A percentile compares a stretch with the other conserved stretches of the same genome.
Conservation (phyloP, 352 stramenopile species). For the Plasmopara muralis region DNA sequence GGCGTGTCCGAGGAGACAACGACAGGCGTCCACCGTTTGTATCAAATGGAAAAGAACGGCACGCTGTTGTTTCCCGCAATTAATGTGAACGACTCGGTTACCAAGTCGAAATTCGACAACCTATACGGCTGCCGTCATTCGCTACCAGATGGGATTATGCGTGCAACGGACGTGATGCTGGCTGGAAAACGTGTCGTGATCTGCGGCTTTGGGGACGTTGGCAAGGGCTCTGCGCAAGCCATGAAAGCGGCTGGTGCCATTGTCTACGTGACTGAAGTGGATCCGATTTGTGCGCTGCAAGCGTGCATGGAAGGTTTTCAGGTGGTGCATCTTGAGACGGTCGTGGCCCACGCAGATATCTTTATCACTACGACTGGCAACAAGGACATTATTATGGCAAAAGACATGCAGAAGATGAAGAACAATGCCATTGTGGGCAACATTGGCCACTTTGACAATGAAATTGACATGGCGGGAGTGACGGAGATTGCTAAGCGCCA, state of each 20-base stretch:
- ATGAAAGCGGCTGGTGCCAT: constrained; percentile 96
- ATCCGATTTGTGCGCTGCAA: constrained; percentile 98
- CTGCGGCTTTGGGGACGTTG: constrained; percentile 97
- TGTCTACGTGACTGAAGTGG: constrained; percentile 97
- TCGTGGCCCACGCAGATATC: constrained; percentile 91
- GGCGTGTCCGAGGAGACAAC: constrained; percentile 99
- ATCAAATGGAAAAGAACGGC: constrained; percentile 97
- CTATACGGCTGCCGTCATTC: constrained; percentile 99
- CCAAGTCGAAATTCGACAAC: constrained; percentile 99
- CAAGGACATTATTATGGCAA: constrained; percentile 98
- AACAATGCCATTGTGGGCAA: constrained; percentile 99
- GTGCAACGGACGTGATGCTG: constrained; percentile 98
- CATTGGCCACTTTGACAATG: constrained; percentile 99
- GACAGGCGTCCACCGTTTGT: constrained; percentile 97
- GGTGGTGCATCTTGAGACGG: constrained; percentile 90
- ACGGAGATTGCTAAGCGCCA: constrained; percentile 81
- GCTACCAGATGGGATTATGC: constrained; percentile 97
- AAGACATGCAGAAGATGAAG: constrained; percentile 98
- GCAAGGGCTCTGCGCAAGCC: constrained; percentile 95
- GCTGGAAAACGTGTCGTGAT: constrained; percentile 97
- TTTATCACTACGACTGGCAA: constrained; percentile 99
- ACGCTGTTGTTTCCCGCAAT: constrained; percentile 96
- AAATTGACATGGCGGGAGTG: constrained; percentile 98
- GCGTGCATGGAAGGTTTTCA: constrained; percentile 98
- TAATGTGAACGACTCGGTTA: constrained; percentile 99